These are phyloP conservation scores for Sarcocystis neurona DNA, from an alignment of 169 alveolate genomes.

Conservation along the genomic window DNA sequence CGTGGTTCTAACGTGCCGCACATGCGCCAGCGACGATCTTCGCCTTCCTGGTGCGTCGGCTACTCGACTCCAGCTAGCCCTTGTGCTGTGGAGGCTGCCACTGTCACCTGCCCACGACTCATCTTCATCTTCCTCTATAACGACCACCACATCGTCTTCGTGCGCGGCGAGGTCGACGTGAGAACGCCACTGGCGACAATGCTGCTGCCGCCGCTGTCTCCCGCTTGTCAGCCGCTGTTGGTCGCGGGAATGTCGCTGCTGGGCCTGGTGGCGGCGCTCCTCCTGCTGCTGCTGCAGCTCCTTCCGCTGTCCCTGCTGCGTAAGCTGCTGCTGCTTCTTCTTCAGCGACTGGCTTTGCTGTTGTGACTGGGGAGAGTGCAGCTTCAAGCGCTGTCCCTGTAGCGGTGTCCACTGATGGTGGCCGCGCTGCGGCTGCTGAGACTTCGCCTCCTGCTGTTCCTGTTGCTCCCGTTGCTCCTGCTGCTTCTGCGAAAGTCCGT, in stretches of 20 bases:
- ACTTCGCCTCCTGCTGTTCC: constrained; percentile 5
- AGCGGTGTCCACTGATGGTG: background rate
- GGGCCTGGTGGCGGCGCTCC: constrained; percentile 1
- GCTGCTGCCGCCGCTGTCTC: background rate
- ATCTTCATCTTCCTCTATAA: background rate
- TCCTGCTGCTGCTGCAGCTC: background rate
- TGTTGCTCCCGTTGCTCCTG: background rate
- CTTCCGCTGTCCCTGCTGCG: background rate
- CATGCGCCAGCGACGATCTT: too few relatives aligned
- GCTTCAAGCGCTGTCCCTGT: constrained; percentile 3
- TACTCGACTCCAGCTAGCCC: too few relatives aligned
- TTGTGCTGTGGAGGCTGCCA: background rate
- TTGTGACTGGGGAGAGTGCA: background rate
- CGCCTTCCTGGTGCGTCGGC: too few relatives aligned
- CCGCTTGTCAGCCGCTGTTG: background rate
- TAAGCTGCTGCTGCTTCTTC: background rate
- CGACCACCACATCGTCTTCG: background rate
- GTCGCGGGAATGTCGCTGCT: background rate
- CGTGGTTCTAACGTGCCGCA: background rate
- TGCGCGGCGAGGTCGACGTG: background rate
- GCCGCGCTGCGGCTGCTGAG: background rate
- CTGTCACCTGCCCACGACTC: background rate
- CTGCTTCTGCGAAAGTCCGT: too few relatives aligned
- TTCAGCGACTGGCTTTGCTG: background rate
- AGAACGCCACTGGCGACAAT: background rate